phyloP scores from a whole-genome alignment of 768 basidiomycete genomes.

The Phaeotremella fagi region DNA sequence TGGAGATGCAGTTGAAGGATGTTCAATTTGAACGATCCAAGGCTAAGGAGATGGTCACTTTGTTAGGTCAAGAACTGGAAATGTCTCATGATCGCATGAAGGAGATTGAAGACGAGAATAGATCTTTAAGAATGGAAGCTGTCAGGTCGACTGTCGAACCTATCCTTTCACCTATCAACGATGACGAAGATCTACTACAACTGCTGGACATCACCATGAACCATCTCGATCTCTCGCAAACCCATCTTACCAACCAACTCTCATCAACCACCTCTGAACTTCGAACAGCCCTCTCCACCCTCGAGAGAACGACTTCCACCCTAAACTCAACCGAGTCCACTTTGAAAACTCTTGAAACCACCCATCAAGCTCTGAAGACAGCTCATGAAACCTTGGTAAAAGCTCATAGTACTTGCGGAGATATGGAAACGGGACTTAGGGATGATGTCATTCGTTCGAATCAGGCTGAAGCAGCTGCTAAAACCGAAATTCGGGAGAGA shows the following conservation, averaged over 20 bases:
- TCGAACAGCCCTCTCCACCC: not conserved
- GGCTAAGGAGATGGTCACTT: too few species aligned
- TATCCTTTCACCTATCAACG: not conserved
- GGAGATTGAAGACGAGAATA: too few species aligned
- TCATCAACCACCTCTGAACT: not conserved
- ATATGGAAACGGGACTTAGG: not conserved
- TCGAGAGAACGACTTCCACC: not conserved
- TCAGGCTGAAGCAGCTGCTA: not conserved
- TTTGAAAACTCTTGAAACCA: conserved; percentile 9
- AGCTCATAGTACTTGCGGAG: conserved; percentile 14
- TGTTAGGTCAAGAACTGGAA: too few species aligned
- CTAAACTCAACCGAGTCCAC: not conserved
- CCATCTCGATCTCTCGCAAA: conserved; percentile 4
- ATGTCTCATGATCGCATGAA: too few species aligned
- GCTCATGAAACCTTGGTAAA: conserved; percentile 4
- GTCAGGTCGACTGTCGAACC: not conserved
- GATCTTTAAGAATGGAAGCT: too few species aligned
- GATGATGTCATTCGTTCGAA: conserved; percentile 3
- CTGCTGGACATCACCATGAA: conserved; percentile 9
- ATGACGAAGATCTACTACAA: not conserved
- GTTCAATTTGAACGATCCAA: too few species aligned
- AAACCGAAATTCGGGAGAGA: conserved; percentile 6
- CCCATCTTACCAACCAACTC: conserved; percentile 5
- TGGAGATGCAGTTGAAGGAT: not conserved
- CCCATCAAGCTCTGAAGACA: conserved; percentile 6